phyloP scores from a whole-genome alignment of 495 filamentous ascomycete genomes.

The Staphylotrichum longicolle region DNA sequence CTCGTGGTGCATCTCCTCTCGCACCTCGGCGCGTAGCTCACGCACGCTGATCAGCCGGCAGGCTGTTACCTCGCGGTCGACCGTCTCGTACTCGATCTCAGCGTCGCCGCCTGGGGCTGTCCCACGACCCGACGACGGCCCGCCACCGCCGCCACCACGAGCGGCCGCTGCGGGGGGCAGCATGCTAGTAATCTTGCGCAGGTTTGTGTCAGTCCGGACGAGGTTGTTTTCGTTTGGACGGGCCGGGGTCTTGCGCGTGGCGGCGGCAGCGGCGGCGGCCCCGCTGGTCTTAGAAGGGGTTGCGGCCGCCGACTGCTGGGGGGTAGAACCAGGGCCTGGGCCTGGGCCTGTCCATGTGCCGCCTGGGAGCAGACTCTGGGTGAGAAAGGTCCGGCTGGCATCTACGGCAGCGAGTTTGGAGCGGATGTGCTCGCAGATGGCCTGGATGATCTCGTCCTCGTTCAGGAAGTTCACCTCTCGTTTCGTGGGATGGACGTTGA shows the following conservation, averaged over 20 bases:
- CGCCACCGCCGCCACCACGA: conserved; percentile 4
- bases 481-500: conserved; percentile 98
- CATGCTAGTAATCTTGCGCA: conserved; percentile 97
- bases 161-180: conserved; percentile 51
- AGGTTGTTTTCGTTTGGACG: conserved; percentile 85
- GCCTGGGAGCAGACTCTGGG: conserved; percentile 83
- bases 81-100: conserved; percentile 61
- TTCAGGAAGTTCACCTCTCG: conserved; percentile 97
- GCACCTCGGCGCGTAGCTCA: conserved; percentile 74
- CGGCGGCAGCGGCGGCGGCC: conserved; percentile 21
- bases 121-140: background rate
- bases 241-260: conserved; percentile 38
- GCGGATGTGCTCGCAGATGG: conserved; percentile 77
- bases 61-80: conserved; percentile 62
- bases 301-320: conserved; percentile 33
- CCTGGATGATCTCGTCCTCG: conserved; percentile 93
- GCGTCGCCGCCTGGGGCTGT: conserved; percentile 16
- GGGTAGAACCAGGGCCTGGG: conserved; percentile 15
- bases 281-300: conserved; percentile 42
- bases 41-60: conserved; percentile 79
- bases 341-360: conserved; percentile 43
- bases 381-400: conserved; percentile 90
- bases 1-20: conserved; percentile 81
- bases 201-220: conserved; percentile 83
- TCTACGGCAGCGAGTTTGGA: conserved; percentile 83